Percentiles rank a stretch among this genome's conserved stretches.
phyloP scores from a whole-genome alignment of 108 stramenopile species.

The Seminavis robusta region DNA sequence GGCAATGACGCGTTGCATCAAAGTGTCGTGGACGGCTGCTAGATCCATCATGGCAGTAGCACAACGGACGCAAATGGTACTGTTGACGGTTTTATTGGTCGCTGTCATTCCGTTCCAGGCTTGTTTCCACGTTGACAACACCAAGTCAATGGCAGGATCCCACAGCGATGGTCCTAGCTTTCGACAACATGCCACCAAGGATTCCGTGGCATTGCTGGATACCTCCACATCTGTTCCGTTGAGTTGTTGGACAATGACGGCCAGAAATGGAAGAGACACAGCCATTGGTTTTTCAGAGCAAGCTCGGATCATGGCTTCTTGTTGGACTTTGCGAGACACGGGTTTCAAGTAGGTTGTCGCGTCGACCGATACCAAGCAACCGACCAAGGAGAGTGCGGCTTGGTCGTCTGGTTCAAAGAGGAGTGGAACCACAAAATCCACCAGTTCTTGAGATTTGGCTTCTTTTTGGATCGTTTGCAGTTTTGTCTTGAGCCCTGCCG shows the following conservation, averaged over 20 bases:
- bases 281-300: neutral
- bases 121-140: neutral
- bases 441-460: no score
- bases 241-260: conserved; percentile 15
- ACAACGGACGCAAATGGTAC: conserved; percentile 21
- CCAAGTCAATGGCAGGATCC: neutral
- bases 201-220: conserved; percentile 9
- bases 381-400: neutral
- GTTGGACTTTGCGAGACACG: conserved; percentile 10
- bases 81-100: neutral
- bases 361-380: conserved; percentile 1
- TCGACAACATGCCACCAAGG: conserved; percentile 2
- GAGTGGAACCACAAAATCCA: no score
- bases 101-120: neutral
- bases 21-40: conserved; percentile 1
- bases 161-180: conserved; percentile 6
- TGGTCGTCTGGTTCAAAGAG: no score
- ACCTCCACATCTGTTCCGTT: conserved; percentile 13
- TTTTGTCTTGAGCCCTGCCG: no score
- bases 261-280: conserved; percentile 7
- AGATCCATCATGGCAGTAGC: conserved; percentile 14
- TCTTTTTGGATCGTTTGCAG: no score
- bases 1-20: conserved; percentile 1
- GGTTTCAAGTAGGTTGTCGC: conserved; percentile 8
- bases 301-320: neutral